A percentile compares a stretch with the other conserved stretches of the same genome.
Evolutionary conservation across 148 eudicot species (phyloP).

Genomic region (Persicaria maculosa): DNA sequence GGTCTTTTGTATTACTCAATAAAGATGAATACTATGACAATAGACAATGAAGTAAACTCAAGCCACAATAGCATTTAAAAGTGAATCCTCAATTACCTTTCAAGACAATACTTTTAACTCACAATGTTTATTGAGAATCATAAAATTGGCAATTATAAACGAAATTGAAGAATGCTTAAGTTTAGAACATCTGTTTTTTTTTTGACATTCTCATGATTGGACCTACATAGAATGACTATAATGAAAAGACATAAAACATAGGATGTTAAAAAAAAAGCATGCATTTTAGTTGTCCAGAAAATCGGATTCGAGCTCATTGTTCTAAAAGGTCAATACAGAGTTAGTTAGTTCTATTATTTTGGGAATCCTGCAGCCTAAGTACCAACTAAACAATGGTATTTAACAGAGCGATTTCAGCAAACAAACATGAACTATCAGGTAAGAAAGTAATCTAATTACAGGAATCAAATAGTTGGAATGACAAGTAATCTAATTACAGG

Average conservation of each 20-base stretch:
- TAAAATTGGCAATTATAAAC: no score
- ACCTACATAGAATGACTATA: no score
- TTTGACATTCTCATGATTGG: no score
- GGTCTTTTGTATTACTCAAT: not conserved
- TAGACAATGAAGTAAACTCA: no score
- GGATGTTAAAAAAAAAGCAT: constrained; percentile 1
- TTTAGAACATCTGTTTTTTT: no score
- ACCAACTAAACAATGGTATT: constrained; percentile 40
- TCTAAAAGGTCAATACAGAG: not conserved
- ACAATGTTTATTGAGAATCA: no score
- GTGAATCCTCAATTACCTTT: no score
- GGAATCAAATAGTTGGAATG: not conserved
- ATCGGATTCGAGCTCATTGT: not conserved
- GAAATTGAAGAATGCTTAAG: no score
- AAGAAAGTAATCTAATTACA: not conserved
- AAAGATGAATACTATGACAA: not conserved
- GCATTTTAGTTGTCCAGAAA: not conserved
- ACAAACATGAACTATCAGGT: constrained; percentile 28
- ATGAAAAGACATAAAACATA: constrained; percentile 4
- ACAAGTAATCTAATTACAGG: no score
- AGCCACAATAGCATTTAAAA: no score
- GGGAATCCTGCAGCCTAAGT: constrained; percentile 35
- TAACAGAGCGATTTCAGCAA: constrained; percentile 26
- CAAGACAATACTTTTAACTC: no score
- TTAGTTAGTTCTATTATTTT: constrained; percentile 40